Conservation (phyloP, 2,329 filamentous ascomycete species). For the Colletotrichum sp. region DNA sequence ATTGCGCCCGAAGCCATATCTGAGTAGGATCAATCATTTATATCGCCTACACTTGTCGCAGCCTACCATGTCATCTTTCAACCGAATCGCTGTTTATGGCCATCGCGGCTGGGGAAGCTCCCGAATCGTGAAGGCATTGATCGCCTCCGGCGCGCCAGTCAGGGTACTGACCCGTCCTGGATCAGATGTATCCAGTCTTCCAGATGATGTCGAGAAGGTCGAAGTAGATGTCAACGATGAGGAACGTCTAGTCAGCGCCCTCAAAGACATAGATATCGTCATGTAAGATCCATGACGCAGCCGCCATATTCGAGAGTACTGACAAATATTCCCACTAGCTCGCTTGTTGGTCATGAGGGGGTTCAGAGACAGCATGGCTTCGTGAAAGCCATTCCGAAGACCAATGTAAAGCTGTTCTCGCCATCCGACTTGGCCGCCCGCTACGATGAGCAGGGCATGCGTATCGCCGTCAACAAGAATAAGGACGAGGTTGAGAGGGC, state of each 20-base stretch:
- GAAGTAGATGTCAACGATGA: conserved; percentile 13
- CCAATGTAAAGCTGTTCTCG: conserved; percentile 31
- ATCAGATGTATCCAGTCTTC: conserved; percentile 28
- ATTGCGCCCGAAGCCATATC: neutral
- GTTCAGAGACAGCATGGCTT: conserved; percentile 27
- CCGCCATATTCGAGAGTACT: fast-evolving
- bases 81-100: conserved; percentile 32
- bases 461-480: conserved; percentile 22
- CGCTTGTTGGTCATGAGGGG: conserved; percentile 27
- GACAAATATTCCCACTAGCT: neutral
- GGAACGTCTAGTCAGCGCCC: neutral
- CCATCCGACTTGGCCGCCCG: conserved; percentile 30
- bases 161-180: conserved; percentile 29
- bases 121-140: conserved; percentile 26
- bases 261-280: conserved; percentile 10
- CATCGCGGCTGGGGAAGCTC: conserved; percentile 32
- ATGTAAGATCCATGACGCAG: neutral
- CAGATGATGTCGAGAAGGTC: neutral
- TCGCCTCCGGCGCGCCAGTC: conserved; percentile 27
- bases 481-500: conserved; percentile 29
- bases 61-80: neutral
- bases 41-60: no score
- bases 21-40: no score
- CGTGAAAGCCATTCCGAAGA: conserved; percentile 29
- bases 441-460: conserved; percentile 27